A percentile compares a stretch with the other conserved stretches of the same genome.
phyloP scores from a whole-genome alignment of 495 filamentous ascomycete species.

The Diplogelasinospora grovesii region DNA sequence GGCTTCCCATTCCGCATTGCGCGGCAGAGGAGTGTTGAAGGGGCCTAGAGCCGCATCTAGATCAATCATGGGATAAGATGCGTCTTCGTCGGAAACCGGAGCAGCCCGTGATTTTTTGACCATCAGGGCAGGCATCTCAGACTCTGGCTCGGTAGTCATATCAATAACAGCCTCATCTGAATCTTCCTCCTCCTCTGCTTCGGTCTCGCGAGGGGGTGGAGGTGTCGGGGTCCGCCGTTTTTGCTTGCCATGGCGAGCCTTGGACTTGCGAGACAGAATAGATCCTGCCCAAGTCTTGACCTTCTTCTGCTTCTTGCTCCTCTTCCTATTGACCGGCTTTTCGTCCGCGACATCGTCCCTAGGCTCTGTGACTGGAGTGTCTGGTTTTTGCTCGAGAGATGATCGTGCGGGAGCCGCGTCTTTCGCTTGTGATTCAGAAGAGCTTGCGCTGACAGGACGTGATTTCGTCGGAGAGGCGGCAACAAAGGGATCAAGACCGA shows the following conservation, averaged over 20 bases:
- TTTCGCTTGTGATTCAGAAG: slow-evolving; percentile 28
- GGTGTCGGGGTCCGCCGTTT: slow-evolving; percentile 37
- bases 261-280: slow-evolving; percentile 63
- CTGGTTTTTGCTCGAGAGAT: slow-evolving; percentile 13
- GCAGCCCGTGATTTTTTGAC: slow-evolving; percentile 19
- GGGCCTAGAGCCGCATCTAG: slow-evolving; percentile 92
- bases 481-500: slow-evolving; percentile 42
- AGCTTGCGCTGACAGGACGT: slow-evolving; percentile 31
- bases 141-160: slow-evolving; percentile 16
- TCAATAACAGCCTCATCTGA: slow-evolving; percentile 10
- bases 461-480: slow-evolving; percentile 35
- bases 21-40: slow-evolving; percentile 71
- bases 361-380: not conserved
- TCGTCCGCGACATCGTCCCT: slow-evolving; percentile 1
- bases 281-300: slow-evolving; percentile 77
- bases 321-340: slow-evolving; percentile 40
- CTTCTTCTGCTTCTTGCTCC: slow-evolving; percentile 65
- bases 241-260: slow-evolving; percentile 34
- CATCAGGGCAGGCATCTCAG: slow-evolving; percentile 18
- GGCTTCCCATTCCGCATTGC: slow-evolving; percentile 50
- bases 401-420: slow-evolving; percentile 2
- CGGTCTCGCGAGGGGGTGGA: slow-evolving; percentile 22
- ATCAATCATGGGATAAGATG: slow-evolving; percentile 76
- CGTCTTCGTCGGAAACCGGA: slow-evolving; percentile 43
- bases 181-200: slow-evolving; percentile 13